Percentiles rank a stretch among this genome's conserved stretches.
phyloP scores from a whole-genome alignment of 257 asterid genomes.

The Galeopsis tetrahit region DNA sequence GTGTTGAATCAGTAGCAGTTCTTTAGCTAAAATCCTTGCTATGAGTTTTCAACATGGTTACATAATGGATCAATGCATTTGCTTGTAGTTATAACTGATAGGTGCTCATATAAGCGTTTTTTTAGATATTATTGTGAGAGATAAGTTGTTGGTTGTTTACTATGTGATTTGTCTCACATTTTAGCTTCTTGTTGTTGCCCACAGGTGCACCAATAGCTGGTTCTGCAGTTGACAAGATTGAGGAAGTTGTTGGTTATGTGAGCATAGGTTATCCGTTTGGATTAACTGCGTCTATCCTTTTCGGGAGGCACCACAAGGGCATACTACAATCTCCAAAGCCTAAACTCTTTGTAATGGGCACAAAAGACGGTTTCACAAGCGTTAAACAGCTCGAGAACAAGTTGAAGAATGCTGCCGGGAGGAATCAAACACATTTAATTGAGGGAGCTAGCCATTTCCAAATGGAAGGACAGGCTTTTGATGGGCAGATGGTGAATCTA shows the following conservation, averaged over 20 bases:
- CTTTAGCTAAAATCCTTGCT: neutral
- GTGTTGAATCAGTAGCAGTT: neutral
- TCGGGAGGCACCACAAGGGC: slow-evolving; percentile 78
- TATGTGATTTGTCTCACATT: no score
- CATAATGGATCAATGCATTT: no score
- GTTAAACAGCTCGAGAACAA: slow-evolving; percentile 79
- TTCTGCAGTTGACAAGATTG: slow-evolving; percentile 70
- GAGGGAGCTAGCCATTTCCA: slow-evolving; percentile 83
- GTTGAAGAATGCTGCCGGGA: slow-evolving; percentile 67
- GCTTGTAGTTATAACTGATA: no score
- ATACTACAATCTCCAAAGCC: slow-evolving; percentile 72
- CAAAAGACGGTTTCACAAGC: slow-evolving; percentile 84
- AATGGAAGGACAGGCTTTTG: slow-evolving; percentile 85
- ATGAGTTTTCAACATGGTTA: no score
- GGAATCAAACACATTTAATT: slow-evolving; percentile 55
- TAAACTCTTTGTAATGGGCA: slow-evolving; percentile 86
- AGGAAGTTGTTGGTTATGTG: slow-evolving; percentile 67
- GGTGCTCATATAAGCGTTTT: no score
- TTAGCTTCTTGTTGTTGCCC: no score
- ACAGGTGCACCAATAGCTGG: slow-evolving; percentile 82
- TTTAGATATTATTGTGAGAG: no score
- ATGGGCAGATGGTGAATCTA: slow-evolving; percentile 64
- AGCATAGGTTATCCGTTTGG: slow-evolving; percentile 88
- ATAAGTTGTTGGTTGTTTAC: no score
- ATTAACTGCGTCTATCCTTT: slow-evolving; percentile 70